A percentile compares a stretch with the other conserved stretches of the same genome.
Conservation (phyloP, 768 basidiomycete genomes). For the Mycena vulgaris region DNA sequence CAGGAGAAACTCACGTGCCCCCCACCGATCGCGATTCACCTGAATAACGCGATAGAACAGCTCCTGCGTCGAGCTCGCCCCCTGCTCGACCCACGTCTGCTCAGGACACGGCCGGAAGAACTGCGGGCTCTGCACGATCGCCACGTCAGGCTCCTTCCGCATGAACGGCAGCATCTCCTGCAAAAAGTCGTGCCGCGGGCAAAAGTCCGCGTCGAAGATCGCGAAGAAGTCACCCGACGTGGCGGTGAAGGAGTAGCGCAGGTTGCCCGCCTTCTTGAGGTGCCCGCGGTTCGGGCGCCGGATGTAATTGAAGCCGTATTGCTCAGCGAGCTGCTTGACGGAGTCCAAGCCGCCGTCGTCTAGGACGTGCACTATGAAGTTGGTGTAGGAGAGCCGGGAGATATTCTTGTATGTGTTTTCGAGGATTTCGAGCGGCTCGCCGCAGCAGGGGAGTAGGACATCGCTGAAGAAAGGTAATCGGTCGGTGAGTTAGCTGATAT, state of each 20-base stretch:
- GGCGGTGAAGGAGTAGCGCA: constrained; percentile 45
- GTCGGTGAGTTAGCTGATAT: not conserved
- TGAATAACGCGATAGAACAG: constrained; percentile 45
- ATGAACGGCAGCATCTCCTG: constrained; percentile 44
- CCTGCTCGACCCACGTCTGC: constrained; percentile 50
- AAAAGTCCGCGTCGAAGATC: constrained; percentile 50
- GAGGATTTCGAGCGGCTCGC: constrained; percentile 47
- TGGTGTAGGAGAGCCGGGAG: constrained; percentile 44
- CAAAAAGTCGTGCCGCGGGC: constrained; percentile 46
- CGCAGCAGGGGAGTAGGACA: constrained; percentile 47
- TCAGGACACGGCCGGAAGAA: constrained; percentile 44
- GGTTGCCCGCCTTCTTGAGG: constrained; percentile 46
- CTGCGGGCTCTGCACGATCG: constrained; percentile 49
- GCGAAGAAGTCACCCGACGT: constrained; percentile 48
- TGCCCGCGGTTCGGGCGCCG: constrained; percentile 44
- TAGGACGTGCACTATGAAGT: constrained; percentile 45
- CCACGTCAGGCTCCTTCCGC: constrained; percentile 41
- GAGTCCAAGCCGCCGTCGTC: constrained; percentile 45
- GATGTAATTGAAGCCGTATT: constrained; percentile 43
- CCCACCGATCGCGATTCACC: no score
- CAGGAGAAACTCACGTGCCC: constrained; percentile 36
- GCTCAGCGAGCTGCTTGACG: constrained; percentile 43
- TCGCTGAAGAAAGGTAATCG: constrained; percentile 26
- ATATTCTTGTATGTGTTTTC: constrained; percentile 51
- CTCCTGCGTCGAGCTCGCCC: constrained; percentile 45